Evolutionary conservation across 2,329 filamentous ascomycete species (phyloP).

Genomic region (Grosmannia penicillata): DNA sequence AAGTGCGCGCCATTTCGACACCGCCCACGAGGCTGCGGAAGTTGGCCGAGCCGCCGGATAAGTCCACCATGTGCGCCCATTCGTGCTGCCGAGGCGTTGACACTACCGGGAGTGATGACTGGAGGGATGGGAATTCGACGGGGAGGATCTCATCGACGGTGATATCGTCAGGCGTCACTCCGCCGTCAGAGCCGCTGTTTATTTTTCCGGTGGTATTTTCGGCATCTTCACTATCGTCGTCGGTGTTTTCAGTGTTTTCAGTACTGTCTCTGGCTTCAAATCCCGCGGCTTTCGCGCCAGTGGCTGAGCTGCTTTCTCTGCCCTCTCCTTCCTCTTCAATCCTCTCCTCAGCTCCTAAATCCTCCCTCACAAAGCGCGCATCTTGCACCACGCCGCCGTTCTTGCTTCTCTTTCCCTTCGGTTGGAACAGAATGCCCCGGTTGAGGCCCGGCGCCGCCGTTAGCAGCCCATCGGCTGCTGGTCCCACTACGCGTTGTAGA

Average conservation of each 20-base stretch:
- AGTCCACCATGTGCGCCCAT: constrained; percentile 98
- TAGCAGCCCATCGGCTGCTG: constrained; percentile 61
- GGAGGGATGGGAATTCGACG: constrained; percentile 82
- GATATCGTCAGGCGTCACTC: not conserved
- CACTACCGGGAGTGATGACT: constrained; percentile 66
- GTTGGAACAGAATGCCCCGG: constrained; percentile 60
- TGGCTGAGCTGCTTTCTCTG: no score
- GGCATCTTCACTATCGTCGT: constrained; percentile 8
- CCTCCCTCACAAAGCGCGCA: not conserved
- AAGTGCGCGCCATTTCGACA: constrained; percentile 77
- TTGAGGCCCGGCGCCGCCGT: constrained; percentile 69
- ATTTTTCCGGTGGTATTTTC: constrained; percentile 28
- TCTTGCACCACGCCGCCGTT: not conserved
- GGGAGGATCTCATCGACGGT: constrained; percentile 79
- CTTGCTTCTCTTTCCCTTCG: constrained; percentile 27
- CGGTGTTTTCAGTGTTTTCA: constrained; percentile 41
- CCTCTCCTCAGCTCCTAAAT: not conserved
- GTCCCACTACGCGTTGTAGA: constrained; percentile 61
- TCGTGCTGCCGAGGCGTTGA: constrained; percentile 66
- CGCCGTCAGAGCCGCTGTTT: not conserved
- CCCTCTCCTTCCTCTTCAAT: not conserved
- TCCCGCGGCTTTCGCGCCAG: no score
- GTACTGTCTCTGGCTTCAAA: constrained; percentile 19
- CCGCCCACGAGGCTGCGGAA: constrained; percentile 76
- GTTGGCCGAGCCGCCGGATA: constrained; percentile 85